These are phyloP conservation scores for Chrysoporthe puriensis DNA, from an alignment of 2,329 filamentous ascomycete species.

Conservation along the genomic window DNA sequence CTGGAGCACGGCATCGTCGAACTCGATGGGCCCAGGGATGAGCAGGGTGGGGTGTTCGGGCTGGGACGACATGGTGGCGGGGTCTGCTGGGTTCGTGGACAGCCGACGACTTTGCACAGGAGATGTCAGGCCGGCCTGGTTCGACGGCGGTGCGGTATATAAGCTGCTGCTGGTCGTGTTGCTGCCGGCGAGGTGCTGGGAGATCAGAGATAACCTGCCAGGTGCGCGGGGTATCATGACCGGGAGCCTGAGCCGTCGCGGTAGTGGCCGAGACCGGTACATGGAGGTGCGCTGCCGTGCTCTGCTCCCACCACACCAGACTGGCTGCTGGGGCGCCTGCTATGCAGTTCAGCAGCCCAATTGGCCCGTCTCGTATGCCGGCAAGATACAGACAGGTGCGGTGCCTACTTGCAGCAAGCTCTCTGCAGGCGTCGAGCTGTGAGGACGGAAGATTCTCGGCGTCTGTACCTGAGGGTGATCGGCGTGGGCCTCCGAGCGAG, in stretches of 20 bases:
- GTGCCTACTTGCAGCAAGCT: neutral
- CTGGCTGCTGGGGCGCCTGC: neutral
- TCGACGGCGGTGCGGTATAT: conserved; percentile 29
- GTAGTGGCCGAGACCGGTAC: conserved; percentile 28
- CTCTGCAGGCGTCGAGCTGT: neutral
- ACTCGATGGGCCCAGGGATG: conserved; percentile 97
- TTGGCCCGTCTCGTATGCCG: neutral
- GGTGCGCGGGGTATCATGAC: conserved; percentile 36
- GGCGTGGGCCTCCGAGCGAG: neutral
- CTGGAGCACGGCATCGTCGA: conserved; percentile 93
- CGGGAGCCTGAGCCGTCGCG: conserved; percentile 13
- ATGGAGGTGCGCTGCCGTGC: conserved; percentile 2
- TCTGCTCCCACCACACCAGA: neutral
- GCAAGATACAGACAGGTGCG: neutral
- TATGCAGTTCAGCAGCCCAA: neutral
- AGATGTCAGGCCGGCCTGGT: conserved; percentile 32
- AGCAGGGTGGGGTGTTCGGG: conserved; percentile 73
- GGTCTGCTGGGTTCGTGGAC: conserved; percentile 33
- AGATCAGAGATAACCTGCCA: conserved; percentile 42
- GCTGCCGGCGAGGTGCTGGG: conserved; percentile 40
- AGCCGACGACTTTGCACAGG: conserved; percentile 37
- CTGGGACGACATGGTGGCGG: conserved; percentile 62
- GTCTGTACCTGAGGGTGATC: neutral
- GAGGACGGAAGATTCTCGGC: neutral
- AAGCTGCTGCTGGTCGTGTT: conserved; percentile 1